Percentiles rank a stretch among this genome's conserved stretches.
phyloP scores from a whole-genome alignment of 192 early-diverging fungal genomes.

The Coemansia sp. region DNA sequence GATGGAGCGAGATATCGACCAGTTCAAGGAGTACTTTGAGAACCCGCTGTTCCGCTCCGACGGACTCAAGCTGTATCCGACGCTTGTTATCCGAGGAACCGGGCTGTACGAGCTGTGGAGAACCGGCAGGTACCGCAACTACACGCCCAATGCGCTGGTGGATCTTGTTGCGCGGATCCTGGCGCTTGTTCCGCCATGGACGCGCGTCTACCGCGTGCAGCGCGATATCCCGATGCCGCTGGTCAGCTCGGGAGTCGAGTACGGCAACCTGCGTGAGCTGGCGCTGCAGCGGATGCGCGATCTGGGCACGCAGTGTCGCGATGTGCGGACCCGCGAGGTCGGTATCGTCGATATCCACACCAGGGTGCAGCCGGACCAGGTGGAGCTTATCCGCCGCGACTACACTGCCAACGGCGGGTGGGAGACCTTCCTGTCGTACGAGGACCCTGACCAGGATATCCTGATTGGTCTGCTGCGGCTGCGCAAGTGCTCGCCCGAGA shows the following conservation, averaged over 20 bases:
- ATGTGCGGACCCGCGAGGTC: constrained; percentile 97
- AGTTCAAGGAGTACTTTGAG: constrained; percentile 98
- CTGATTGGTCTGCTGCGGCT: constrained; percentile 92
- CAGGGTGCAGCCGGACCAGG: constrained; percentile 91
- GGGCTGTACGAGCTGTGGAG: constrained; percentile 99
- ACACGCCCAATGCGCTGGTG: constrained; percentile 92
- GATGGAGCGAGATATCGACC: constrained; percentile 98
- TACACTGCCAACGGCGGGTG: constrained; percentile 98
- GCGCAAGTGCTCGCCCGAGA: constrained; percentile 86
- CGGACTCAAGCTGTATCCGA: constrained; percentile 98
- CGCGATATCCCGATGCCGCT: constrained; percentile 99
- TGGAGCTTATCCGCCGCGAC: constrained; percentile 95
- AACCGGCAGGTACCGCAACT: constrained; percentile 96
- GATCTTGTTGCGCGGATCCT: constrained; percentile 94
- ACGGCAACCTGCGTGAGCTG: constrained; percentile 95
- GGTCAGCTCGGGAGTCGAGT: constrained; percentile 96
- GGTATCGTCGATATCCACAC: constrained; percentile 98
- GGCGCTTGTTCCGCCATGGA: constrained; percentile 98
- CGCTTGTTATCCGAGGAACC: constrained; percentile 97
- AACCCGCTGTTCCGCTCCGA: constrained; percentile 99
- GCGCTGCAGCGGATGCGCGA: constrained; percentile 96
- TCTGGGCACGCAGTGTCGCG: constrained; percentile 92
- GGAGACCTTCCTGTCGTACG: constrained; percentile 99
- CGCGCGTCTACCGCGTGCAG: constrained; percentile 96
- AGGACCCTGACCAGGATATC: constrained; percentile 96